phyloP scores from a whole-genome alignment of 352 stramenopile genomes.

The Globisporangium okanoganense region DNA sequence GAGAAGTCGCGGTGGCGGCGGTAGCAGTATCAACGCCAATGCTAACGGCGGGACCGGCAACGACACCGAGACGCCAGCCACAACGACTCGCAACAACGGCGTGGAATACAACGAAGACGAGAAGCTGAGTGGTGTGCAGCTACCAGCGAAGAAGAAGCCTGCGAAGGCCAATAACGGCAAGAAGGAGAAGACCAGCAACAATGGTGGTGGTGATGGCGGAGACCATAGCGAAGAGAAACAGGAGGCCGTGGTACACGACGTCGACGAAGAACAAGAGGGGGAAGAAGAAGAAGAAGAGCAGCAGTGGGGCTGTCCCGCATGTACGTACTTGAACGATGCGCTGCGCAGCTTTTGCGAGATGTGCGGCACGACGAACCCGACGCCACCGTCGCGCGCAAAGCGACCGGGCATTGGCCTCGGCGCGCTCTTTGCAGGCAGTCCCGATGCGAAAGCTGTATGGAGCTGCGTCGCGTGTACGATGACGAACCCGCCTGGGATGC shows the following conservation, averaged over 20 bases:
- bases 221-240: background rate
- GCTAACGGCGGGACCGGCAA: background rate
- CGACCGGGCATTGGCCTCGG: background rate
- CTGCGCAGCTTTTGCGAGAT: constrained; percentile 68
- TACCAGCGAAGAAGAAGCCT: constrained; percentile 7
- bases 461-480: constrained; percentile 70
- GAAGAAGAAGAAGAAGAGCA: constrained; percentile 9
- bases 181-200: background rate
- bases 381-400: constrained; percentile 8
- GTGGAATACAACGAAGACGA: constrained; percentile 1
- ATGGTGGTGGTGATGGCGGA: constrained; percentile 8
- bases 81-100: background rate
- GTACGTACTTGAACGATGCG: constrained; percentile 69
- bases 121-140: background rate
- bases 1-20: constrained; percentile 15
- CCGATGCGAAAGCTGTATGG: constrained; percentile 33
- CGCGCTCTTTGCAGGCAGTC: background rate
- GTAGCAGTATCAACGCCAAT: background rate
- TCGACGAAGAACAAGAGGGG: constrained; percentile 7
- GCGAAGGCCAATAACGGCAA: background rate
- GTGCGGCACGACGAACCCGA: constrained; percentile 63
- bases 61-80: background rate
- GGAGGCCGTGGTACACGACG: constrained; percentile 5
- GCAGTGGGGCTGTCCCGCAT: constrained; percentile 62
- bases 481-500: constrained; percentile 49